phyloP scores from a whole-genome alignment of 2,329 filamentous ascomycete species.

The Botrytis paeoniae region DNA sequence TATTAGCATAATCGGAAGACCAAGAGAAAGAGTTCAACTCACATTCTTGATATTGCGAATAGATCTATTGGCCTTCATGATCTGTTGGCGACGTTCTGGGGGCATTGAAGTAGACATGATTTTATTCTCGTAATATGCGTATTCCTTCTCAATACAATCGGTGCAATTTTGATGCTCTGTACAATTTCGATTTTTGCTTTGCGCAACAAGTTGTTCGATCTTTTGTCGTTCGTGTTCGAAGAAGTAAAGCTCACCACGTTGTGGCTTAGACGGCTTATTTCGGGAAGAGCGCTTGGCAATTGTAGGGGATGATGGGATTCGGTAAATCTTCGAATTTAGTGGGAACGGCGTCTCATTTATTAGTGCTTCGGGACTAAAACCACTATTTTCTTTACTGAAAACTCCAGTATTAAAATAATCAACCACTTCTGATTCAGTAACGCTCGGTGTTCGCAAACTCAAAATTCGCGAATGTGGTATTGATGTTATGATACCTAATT shows the following conservation, averaged over 20 bases:
- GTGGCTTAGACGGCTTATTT: constrained; percentile 5
- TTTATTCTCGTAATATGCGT: constrained; percentile 30
- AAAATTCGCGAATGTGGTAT: constrained; percentile 9
- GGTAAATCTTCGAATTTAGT: constrained; percentile 17
- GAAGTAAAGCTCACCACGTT: constrained; percentile 16
- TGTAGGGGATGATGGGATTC: constrained; percentile 16
- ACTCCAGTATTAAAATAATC: not conserved
- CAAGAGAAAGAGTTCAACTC: constrained; percentile 14
- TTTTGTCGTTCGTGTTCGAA: constrained; percentile 13
- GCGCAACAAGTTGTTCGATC: constrained; percentile 11
- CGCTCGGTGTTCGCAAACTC: constrained; percentile 9
- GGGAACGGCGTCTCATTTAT: not conserved
- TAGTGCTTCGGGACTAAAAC: constrained; percentile 11
- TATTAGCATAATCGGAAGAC: constrained; percentile 23
- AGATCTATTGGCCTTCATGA: constrained; percentile 38
- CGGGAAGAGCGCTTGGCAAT: constrained; percentile 12
- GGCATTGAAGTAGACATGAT: constrained; percentile 33
- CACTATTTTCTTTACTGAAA: constrained; percentile 9
- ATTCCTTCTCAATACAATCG: constrained; percentile 30
- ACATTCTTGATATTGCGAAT: constrained; percentile 40
- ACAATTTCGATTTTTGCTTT: constrained; percentile 15
- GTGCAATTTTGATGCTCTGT: constrained; percentile 26
- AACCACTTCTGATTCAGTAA: not conserved
- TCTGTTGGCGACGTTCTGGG: constrained; percentile 36
- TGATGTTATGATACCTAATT: not conserved